Base-by-base conservation (phyloP, 2,329 filamentous ascomycete species). In the Fusarium luffae region DNA sequence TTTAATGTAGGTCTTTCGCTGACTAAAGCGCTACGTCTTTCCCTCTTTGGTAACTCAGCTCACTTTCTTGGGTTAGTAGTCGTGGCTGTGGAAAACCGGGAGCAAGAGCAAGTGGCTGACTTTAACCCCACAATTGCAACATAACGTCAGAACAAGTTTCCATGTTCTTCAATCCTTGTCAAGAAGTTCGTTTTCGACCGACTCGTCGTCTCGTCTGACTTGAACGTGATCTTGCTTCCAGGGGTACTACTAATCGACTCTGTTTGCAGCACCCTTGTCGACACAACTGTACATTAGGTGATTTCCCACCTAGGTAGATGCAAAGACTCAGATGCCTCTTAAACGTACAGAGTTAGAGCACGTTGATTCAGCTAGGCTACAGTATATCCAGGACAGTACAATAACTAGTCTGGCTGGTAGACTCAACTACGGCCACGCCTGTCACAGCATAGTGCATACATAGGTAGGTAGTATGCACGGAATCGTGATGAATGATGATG, bases 401-500 rank as follows among this genome's bases (percentile, higher is more conserved):
- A 14, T 30, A 54, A 19, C 27, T 18, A 48, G 21, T 28, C 34
- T 42, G 44, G 41, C 21, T 21, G 11, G 44, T n/a, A 49, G 44
- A 30, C 50, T 66, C 34, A 37, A 37, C 34, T 37, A 64, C 27
- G 25, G 44, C 40, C 54, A 68, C 59, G 37, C 43, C 58, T 48
- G 55, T 51, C 44, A 54, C 59, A 70, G 27, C 54, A 58, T 48
- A n/a, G 34, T 37, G 34, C 34, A 37, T 37, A 37, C 34, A 37
- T 37, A 30, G 6, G 28, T 30, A 30, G 28, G 28, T 14, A 37
- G 18, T 37, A 50, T 63, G 62, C 42, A 30, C 51, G 19, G 44
- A 42, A 54, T 59, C 63, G 66, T 64, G 67, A 70, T 70, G 63
- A 59, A 57, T 41, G 58, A 68, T 64, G 63, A 70, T 70, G 67